Base-by-base conservation (phyloP, 495 filamentous ascomycete species). In the Cercophora sp. region DNA sequence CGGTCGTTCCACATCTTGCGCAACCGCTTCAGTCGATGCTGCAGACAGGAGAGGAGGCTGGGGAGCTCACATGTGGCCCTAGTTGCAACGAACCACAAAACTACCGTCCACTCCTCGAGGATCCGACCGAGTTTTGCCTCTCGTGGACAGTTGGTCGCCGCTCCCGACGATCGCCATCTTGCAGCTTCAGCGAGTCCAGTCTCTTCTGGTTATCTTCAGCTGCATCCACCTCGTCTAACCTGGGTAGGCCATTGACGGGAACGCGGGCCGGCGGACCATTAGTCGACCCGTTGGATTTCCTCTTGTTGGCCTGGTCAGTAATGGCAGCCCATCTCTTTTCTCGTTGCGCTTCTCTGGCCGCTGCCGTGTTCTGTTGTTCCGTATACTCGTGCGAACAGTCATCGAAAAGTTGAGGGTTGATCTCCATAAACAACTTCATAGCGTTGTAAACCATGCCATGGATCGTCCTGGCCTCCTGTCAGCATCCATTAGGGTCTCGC, bases 341-440 rank as follows among this genome's bases (percentile, higher is more conserved):
- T 49, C 93, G 84, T 34, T 80, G 74, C 55, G 83, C 80, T 62
- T 94, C 82, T 26, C 89, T 79, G 32, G 91, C 78, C 1, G 89
- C 84, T 11, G 89, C 88, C 55, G 80, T 89, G 67, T 91, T 93
- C 70, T 97, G 92, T 55, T 91, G 84, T 65, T 97, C 93, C n/a
- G 90, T 92, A 66, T 97, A 99, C 53, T 96, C 90, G 61, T 95
- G 90, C 5, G 92, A 96, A 72, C 93, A 99, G 62, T 97, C 93
- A 58, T 99, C 93, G 64, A 99, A 99, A 20, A 99, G 85, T 62
- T 95, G 89, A 13, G 93, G 93, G 61, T 99, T 97, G 61, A 99
- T 96, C 69, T 99, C 93, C 93, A 99, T 99, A 71, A 99, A 99
- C 37, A 99, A 84, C 66, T 99, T 99, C 93, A 99, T 99, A 41